Conservation (phyloP, 768 basidiomycete genomes). For the Calocera viscosa region DNA sequence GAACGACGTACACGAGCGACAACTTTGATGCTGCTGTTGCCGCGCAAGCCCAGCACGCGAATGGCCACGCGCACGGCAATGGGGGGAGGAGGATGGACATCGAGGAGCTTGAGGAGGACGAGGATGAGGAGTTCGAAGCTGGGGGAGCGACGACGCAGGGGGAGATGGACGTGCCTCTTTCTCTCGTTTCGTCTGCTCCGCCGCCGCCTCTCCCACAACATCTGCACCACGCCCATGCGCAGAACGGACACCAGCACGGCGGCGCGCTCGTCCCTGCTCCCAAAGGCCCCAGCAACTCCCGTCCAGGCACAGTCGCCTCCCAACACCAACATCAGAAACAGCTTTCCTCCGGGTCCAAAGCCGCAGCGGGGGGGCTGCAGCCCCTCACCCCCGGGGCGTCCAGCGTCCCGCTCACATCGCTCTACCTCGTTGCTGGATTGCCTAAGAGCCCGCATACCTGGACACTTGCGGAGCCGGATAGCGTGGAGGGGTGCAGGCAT, state of each 20-base stretch:
- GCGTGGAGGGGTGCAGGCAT: slow-evolving; percentile 69
- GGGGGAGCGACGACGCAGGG: background rate
- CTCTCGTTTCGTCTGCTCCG: background rate
- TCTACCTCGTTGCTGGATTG: slow-evolving; percentile 41
- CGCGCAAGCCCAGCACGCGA: background rate
- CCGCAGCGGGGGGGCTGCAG: background rate
- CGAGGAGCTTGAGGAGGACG: background rate
- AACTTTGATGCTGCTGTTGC: background rate
- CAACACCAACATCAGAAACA: background rate
- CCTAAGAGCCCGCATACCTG: slow-evolving; percentile 83
- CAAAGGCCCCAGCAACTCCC: background rate
- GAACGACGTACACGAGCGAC: background rate
- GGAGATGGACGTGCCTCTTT: background rate
- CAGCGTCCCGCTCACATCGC: slow-evolving; percentile 18
- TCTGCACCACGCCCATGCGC: too few relatives aligned
- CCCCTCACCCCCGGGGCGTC: background rate
- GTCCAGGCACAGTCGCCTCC: background rate
- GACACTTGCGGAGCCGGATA: slow-evolving; percentile 76
- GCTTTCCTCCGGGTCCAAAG: background rate
- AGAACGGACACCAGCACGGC: too few relatives aligned
- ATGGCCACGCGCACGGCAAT: background rate
- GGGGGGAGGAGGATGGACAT: background rate
- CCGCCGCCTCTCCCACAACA: background rate
- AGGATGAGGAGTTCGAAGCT: background rate
- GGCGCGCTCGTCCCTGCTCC: background rate